A percentile compares a stretch with the other conserved stretches of the same genome.
phyloP scores from a whole-genome alignment of 2,329 filamentous ascomycete species.

The Lojkania enalia region DNA sequence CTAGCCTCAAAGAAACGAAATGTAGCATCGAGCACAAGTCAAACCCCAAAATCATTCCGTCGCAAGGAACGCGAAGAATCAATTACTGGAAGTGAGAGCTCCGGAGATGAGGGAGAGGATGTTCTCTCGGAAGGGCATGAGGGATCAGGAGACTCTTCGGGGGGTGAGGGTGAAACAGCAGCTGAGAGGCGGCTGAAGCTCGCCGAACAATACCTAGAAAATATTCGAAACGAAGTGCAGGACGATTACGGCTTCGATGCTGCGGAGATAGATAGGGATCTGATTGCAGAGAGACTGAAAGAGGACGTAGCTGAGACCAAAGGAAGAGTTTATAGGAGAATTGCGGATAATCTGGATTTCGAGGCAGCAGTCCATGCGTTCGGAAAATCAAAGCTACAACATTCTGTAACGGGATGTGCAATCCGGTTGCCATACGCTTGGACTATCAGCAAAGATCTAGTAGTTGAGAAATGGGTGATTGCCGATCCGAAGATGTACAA shows the following conservation, averaged over 20 bases:
- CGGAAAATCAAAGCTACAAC: constrained; percentile 78
- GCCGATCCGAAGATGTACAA: constrained; percentile 55
- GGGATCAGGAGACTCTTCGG: constrained; percentile 58
- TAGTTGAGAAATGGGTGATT: constrained; percentile 86
- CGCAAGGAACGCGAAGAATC: constrained; percentile 68
- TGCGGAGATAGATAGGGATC: constrained; percentile 86
- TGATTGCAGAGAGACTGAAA: constrained; percentile 82
- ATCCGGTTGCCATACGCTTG: constrained; percentile 80
- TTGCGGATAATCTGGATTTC: constrained; percentile 75
- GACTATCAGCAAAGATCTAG: constrained; percentile 83
- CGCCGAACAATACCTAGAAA: constrained; percentile 90
- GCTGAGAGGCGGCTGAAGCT: constrained; percentile 84
- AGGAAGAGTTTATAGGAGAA: constrained; percentile 81
- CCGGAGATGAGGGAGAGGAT: constrained; percentile 61
- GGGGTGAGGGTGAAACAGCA: constrained; percentile 83
- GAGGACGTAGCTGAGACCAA: constrained; percentile 92
- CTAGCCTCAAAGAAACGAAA: constrained; percentile 65
- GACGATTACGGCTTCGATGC: constrained; percentile 90
- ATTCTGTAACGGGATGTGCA: constrained; percentile 77
- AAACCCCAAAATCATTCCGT: constrained; percentile 50
- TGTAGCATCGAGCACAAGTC: constrained; percentile 48
- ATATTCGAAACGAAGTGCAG: constrained; percentile 72
- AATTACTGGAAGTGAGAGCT: constrained; percentile 83
- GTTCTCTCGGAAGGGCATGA: constrained; percentile 43
- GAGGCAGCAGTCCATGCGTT: constrained; percentile 67